Percentiles rank a stretch among this genome's conserved stretches.
These are phyloP conservation scores for Ciborinia camelliae DNA, from an alignment of 2,329 filamentous ascomycete genomes.

Conservation along the genomic window DNA sequence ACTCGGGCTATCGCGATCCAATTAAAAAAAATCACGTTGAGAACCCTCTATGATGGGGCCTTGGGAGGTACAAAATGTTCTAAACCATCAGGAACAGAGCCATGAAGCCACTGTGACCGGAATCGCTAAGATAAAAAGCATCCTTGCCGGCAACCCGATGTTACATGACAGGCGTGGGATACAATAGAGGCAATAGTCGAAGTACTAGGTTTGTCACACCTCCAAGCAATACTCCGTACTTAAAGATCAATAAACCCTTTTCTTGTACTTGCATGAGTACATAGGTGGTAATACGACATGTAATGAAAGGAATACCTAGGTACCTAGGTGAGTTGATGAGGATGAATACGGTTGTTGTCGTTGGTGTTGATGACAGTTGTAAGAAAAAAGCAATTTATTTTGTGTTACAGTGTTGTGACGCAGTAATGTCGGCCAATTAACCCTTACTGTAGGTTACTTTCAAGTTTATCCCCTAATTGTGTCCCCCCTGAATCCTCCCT, in stretches of 20 bases:
- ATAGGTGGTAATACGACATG: not conserved
- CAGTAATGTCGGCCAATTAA: not conserved
- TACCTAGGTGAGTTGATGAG: not conserved
- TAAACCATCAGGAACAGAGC: not conserved
- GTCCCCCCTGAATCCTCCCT: too few relatives aligned
- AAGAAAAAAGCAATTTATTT: not conserved
- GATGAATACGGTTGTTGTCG: not conserved
- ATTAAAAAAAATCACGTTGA: not conserved
- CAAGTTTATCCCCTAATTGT: too few relatives aligned
- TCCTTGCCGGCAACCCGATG: slow-evolving; percentile 6
- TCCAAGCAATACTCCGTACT: not conserved
- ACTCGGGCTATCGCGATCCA: not conserved
- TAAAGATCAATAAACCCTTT: not conserved
- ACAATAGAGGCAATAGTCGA: not conserved
- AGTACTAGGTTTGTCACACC: too few relatives aligned
- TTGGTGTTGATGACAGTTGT: not conserved
- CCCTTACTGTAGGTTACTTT: too few relatives aligned
- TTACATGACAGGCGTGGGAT: not conserved
- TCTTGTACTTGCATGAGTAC: not conserved
- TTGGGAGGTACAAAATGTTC: not conserved
- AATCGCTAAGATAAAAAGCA: not conserved
- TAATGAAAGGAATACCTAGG: not conserved
- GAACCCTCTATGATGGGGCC: not conserved
- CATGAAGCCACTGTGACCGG: not conserved
- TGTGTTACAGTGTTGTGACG: not conserved